Percentiles rank a stretch among this genome's conserved stretches.
These are phyloP conservation scores for Fusarium pseudograminearum DNA, from an alignment of 2,329 filamentous ascomycete genomes.

Conservation along the genomic window DNA sequence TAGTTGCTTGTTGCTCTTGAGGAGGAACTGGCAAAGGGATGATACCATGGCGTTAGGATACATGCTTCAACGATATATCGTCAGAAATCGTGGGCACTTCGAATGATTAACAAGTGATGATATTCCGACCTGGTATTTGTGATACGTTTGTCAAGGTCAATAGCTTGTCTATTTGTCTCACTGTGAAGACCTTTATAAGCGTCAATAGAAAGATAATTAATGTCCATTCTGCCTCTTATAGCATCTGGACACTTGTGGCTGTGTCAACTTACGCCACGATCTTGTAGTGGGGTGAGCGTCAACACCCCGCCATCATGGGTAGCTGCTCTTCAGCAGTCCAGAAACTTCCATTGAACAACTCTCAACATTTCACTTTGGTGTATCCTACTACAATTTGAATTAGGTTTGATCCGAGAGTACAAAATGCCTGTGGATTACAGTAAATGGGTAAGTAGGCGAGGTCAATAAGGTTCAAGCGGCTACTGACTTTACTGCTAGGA, in stretches of 20 bases:
- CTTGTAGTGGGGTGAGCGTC: constrained; percentile 40
- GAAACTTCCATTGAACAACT: constrained; percentile 44
- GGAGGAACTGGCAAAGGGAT: not conserved
- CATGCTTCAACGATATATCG: not conserved
- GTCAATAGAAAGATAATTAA: no score
- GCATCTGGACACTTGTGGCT: not conserved
- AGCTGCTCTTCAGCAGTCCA: constrained; percentile 43
- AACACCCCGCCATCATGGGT: constrained; percentile 46
- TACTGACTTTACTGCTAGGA: constrained; percentile 64
- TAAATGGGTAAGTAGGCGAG: constrained; percentile 70
- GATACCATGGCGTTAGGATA: constrained; percentile 11
- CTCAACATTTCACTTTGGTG: not conserved
- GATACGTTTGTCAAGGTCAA: not conserved
- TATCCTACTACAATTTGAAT: not conserved
- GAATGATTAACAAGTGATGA: not conserved
- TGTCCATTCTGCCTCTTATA: not conserved
- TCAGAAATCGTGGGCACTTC: not conserved
- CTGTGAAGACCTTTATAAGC: not conserved
- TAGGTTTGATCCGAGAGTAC: not conserved
- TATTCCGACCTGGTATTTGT: not conserved
- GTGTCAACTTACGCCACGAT: constrained; percentile 15
- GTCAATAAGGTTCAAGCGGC: not conserved
- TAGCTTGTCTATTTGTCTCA: not conserved
- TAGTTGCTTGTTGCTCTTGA: not conserved
- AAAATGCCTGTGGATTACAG: constrained; percentile 70